Evolutionary conservation across 306 rosid genomes (phyloP).

Genomic region (Heteromeles arbutifolia): DNA sequence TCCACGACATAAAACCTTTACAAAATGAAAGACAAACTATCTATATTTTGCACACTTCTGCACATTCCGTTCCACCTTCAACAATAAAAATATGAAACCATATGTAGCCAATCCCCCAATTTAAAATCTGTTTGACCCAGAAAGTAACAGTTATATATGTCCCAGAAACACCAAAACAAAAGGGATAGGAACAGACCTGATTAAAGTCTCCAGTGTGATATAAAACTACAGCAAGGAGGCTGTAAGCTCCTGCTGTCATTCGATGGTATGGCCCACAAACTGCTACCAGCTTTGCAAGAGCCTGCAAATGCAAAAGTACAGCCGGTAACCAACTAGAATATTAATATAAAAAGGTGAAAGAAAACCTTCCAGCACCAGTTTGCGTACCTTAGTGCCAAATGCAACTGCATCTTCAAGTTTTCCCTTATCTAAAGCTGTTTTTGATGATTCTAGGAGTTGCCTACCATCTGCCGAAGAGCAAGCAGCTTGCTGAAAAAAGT

Average conservation of each 20-base stretch:
- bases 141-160: not conserved
- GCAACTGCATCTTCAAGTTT: constrained; percentile 97
- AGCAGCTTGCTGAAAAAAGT: constrained; percentile 87
- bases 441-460: constrained; percentile 92
- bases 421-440: constrained; percentile 97
- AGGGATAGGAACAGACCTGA: constrained; percentile 55
- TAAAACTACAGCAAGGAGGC: constrained; percentile 96
- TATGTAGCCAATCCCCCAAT: not conserved
- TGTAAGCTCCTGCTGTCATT: constrained; percentile 98
- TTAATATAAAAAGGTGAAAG: not conserved
- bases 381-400: constrained; percentile 78
- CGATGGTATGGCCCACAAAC: constrained; percentile 99
- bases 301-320: constrained; percentile 44
- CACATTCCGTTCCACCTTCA: not conserved
- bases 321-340: constrained; percentile 10
- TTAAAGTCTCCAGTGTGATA: constrained; percentile 99
- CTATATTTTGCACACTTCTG: not conserved
- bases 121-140: not conserved
- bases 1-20: constrained; percentile 16
- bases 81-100: not conserved
- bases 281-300: constrained; percentile 91
- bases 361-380: constrained; percentile 4
- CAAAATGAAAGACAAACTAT: not conserved
- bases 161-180: constrained; percentile 27
- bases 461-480: constrained; percentile 99